These are phyloP conservation scores for Rhizodiscina lignyota DNA, from an alignment of 495 filamentous ascomycete species.

Conservation along the genomic window DNA sequence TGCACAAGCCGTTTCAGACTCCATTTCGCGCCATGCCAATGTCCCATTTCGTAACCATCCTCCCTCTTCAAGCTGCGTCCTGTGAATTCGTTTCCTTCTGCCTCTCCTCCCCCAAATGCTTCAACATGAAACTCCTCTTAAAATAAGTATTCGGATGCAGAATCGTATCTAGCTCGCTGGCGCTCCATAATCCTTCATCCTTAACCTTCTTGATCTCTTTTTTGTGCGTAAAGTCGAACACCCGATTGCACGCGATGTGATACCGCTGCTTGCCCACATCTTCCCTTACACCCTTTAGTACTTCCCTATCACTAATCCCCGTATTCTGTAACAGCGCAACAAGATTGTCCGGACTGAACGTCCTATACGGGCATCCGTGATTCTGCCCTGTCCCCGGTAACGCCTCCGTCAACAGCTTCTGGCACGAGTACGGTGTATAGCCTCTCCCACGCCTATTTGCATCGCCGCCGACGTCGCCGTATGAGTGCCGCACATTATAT, in stretches of 20 bases:
- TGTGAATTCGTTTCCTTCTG: background rate
- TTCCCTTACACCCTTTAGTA: conserved; percentile 67
- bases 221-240: conserved; percentile 81
- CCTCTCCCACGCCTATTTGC: conserved; percentile 67
- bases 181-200: conserved; percentile 60
- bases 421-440: conserved; percentile 81
- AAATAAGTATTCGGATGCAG: conserved; percentile 98
- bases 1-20: too few species aligned
- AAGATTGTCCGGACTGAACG: conserved; percentile 79
- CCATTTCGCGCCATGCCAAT: too few species aligned
- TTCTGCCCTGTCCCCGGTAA: conserved; percentile 68
- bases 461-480: conserved; percentile 92
- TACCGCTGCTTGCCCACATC: conserved; percentile 79
- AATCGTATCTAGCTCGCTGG: conserved; percentile 81
- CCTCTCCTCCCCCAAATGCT: conserved; percentile 37
- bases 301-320: conserved; percentile 60
- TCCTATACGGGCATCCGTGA: conserved; percentile 92
- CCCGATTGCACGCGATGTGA: conserved; percentile 92
- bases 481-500: conserved; percentile 87
- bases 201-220: conserved; percentile 78
- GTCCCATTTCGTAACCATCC: too few species aligned
- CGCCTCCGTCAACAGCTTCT: conserved; percentile 80
- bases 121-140: conserved; percentile 77
- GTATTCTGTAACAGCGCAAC: conserved; percentile 51
- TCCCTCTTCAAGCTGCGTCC: background rate